A percentile compares a stretch with the other conserved stretches of the same genome.
These are phyloP conservation scores for Barbatosphaeria neglecta DNA, from an alignment of 495 filamentous ascomycete species.

Conservation along the genomic window DNA sequence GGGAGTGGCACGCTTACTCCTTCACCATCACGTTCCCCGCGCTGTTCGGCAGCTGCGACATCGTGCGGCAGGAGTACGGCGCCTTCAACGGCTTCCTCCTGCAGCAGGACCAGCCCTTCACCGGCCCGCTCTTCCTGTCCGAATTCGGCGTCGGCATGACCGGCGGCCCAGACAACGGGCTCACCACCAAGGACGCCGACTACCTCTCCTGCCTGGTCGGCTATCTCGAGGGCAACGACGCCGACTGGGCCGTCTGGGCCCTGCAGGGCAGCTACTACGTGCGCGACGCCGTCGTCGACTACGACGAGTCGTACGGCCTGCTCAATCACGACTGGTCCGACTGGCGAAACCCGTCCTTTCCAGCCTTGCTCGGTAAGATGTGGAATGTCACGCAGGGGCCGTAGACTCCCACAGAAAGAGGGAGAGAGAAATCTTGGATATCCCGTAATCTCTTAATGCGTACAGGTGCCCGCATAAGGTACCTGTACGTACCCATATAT, in stretches of 20 bases:
- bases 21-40: slow-evolving; percentile 34
- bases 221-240: slow-evolving; percentile 35
- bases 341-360: slow-evolving; percentile 30
- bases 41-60: slow-evolving; percentile 23
- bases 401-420: no score
- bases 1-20: slow-evolving; percentile 41
- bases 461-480: no score
- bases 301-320: slow-evolving; percentile 34
- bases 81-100: slow-evolving; percentile 32
- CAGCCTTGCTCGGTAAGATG: slow-evolving; percentile 23
- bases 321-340: slow-evolving; percentile 30
- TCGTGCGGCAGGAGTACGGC: slow-evolving; percentile 26
- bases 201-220: slow-evolving; percentile 31
- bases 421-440: no score
- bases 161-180: slow-evolving; percentile 20
- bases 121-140: slow-evolving; percentile 33
- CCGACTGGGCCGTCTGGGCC: slow-evolving; percentile 40
- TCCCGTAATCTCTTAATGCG: no score
- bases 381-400: slow-evolving; percentile 32
- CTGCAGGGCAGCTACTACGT: slow-evolving; percentile 40
- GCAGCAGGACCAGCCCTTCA: slow-evolving; percentile 26
- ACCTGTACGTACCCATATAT: no score
- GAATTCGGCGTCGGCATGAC: slow-evolving; percentile 41
- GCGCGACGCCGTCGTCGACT: slow-evolving; percentile 25
- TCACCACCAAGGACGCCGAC: slow-evolving; percentile 19